Evolutionary conservation across 345 rosid genomes (phyloP).

Genomic region (Bruguiera sexangula): DNA sequence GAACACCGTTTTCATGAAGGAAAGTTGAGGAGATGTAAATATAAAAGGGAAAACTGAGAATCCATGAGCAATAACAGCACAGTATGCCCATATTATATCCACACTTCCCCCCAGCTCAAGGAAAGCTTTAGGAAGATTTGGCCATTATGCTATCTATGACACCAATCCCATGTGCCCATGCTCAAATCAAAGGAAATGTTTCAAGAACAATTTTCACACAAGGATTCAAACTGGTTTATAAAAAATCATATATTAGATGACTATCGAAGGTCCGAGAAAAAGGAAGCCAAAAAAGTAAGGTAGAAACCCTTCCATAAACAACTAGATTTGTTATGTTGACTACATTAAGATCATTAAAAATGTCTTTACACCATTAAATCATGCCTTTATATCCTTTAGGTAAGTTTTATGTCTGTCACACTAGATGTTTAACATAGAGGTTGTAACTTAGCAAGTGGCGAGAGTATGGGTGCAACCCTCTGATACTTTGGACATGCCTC

Average conservation of each 20-base stretch:
- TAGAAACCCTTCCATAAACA: too few species aligned
- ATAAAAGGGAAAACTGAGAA: too few species aligned
- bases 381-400: too few species aligned
- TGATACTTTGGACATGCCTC: too few species aligned
- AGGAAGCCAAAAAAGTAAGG: neutral
- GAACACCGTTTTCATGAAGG: neutral
- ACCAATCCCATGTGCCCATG: neutral
- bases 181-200: neutral
- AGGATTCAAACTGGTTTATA: neutral
- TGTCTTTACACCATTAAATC: too few species aligned
- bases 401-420: too few species aligned
- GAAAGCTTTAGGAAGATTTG: neutral
- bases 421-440: too few species aligned
- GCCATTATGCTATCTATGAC: neutral
- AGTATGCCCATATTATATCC: neutral
- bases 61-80: too few species aligned
- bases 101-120: neutral
- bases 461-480: too few species aligned
- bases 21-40: neutral
- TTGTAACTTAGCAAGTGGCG: too few species aligned
- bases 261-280: neutral
- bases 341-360: too few species aligned
- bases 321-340: too few species aligned
- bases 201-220: neutral
- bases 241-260: neutral